Conservation (phyloP, 2,329 filamentous ascomycete genomes). For the Colletotrichum sp. region DNA sequence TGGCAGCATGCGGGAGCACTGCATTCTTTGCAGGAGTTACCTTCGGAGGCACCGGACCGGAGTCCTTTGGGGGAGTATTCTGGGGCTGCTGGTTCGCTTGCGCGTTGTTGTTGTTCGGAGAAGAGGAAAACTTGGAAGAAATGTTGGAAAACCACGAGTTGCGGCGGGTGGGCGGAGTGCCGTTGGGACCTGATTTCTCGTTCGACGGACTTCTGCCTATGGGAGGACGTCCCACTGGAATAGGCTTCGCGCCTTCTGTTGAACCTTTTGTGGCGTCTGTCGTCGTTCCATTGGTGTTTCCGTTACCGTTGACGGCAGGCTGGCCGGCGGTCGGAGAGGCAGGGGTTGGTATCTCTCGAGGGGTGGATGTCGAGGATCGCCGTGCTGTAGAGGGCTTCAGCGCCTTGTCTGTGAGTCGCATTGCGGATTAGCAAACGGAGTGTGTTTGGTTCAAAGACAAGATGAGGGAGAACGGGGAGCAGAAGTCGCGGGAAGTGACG, state of each 20-base stretch:
- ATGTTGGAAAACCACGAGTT: slow-evolving; percentile 94
- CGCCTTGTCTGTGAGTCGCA: slow-evolving; percentile 17
- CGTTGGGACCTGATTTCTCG: slow-evolving; percentile 30
- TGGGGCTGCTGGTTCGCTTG: slow-evolving; percentile 37
- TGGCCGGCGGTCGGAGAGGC: slow-evolving; percentile 7
- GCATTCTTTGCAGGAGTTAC: slow-evolving; percentile 59
- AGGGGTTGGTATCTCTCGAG: slow-evolving; percentile 1
- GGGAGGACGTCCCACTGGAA: slow-evolving; percentile 31
- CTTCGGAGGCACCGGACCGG: slow-evolving; percentile 40
- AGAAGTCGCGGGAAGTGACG: not conserved
- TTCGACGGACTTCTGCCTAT: slow-evolving; percentile 34
- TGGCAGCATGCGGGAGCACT: slow-evolving; percentile 60
- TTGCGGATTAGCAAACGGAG: slow-evolving; percentile 1
- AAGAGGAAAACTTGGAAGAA: slow-evolving; percentile 86
- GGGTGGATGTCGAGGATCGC: slow-evolving; percentile 6
- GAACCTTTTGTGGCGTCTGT: not conserved
- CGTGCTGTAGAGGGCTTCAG: slow-evolving; percentile 5
- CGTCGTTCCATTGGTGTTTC: slow-evolving; percentile 3
- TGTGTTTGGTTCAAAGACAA: not conserved
- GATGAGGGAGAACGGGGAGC: not conserved
- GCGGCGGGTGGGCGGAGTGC: slow-evolving; percentile 55
- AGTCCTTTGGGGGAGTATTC: slow-evolving; percentile 36
- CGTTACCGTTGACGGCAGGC: slow-evolving; percentile 2
- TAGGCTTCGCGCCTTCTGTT: slow-evolving; percentile 26
- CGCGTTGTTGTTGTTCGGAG: slow-evolving; percentile 40